Base-by-base conservation (phyloP, 768 basidiomycete species). In the Boletus vinaceobasis region DNA sequence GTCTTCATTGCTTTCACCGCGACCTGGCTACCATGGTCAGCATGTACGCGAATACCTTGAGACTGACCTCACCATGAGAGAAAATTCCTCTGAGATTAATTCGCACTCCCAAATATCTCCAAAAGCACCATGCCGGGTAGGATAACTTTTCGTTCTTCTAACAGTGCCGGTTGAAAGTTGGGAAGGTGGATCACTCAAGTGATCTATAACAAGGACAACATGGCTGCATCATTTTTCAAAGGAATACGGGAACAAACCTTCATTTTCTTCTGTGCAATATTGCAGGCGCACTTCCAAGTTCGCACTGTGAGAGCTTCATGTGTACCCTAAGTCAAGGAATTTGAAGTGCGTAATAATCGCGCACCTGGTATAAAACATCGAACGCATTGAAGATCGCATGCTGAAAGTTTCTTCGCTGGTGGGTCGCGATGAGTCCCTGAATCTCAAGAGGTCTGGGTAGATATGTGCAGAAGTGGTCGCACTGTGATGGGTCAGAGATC, bases 71-170 rank as follows among this genome's bases (percentile, higher is more conserved):
- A 65, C 65, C 52, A 45, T 50, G 3, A 39, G 53, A 32, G 26
- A 23, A n/a, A 44, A 31, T 23, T 27, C 43, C n/a, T 33, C 50
- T 15, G 40, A 54, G 21, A 58, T 45, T 23, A 66, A 43, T 19
- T 60, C 57, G 10, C 67, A 71, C 48, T 58, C 52, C 59, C 64
- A 68, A 29, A 68, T 47, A 43, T 71, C 55, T 27, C 58, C 67
- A 21, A 56, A 68, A 11, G 10, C 29, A 4, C 67, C 67, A 27
- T 23, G 17, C 2, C 23, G 42, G 17, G 36, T 49, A 21, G 65
- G 26, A 37, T 42, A 65, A 7, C 0, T 2, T 14, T 21, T 1
- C 43, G 5, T 57, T 37, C 55, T 65, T 29, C 14, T 47, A 6
- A 66, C 29, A 13, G 5, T 35, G 1, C 50, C 21, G 32, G 36